Conservation (phyloP, 495 filamentous ascomycete genomes). For the Hypoxylon fuscum region DNA sequence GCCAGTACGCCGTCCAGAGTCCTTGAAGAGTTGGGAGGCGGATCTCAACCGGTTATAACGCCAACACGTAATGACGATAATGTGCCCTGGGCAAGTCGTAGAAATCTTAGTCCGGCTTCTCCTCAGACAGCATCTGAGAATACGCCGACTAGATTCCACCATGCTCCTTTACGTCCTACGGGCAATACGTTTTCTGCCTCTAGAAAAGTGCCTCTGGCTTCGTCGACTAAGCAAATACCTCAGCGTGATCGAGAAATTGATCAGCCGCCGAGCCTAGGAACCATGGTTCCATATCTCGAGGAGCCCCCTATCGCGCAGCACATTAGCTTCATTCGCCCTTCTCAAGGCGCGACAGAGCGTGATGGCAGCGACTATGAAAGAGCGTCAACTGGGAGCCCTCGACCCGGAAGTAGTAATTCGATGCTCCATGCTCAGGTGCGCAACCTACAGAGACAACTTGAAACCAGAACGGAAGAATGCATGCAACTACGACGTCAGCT, state of each 20-base stretch:
- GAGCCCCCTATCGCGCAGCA: conserved; percentile 44
- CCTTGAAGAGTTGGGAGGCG: background rate
- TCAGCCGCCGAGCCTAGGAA: conserved; percentile 38
- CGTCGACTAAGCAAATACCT: conserved; percentile 4
- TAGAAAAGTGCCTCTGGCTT: conserved; percentile 19
- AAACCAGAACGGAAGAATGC: conserved; percentile 50
- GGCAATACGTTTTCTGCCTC: conserved; percentile 14
- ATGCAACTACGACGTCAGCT: conserved; percentile 52
- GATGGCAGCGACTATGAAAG: conserved; percentile 13
- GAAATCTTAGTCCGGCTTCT: background rate
- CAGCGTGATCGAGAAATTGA: conserved; percentile 20
- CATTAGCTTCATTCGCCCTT: conserved; percentile 28
- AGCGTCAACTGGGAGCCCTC: conserved; percentile 18
- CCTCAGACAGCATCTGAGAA: background rate
- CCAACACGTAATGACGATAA: conserved; percentile 2
- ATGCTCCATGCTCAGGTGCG: conserved; percentile 57
- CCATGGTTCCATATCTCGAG: conserved; percentile 37
- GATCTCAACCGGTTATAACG: background rate
- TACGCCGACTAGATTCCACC: conserved; percentile 8
- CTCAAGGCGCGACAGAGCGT: conserved; percentile 10
- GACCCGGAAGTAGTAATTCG: conserved; percentile 42
- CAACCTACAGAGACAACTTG: conserved; percentile 54
- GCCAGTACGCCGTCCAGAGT: conserved; percentile 8
- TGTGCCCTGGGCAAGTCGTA: background rate
- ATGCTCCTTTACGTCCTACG: conserved; percentile 19